Evolutionary conservation across 495 filamentous ascomycete species (phyloP), one percentile per base, ranked within the genome.

Genomic region (Chaetomium fimeti): DNA sequence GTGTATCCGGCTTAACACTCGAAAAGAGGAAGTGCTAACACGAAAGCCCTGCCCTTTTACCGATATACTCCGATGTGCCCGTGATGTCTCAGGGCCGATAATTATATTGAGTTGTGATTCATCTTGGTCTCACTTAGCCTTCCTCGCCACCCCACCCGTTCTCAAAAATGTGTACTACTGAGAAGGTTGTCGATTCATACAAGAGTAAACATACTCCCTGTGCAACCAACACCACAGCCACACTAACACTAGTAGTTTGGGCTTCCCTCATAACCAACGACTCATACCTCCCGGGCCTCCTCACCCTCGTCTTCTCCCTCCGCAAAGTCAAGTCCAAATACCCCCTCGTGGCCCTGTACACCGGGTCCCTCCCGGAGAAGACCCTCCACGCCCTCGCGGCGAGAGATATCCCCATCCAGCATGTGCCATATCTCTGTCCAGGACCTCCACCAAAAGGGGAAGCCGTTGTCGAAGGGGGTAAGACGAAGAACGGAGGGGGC

Each of bases 231-330:
- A 11, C 40, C 18, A 27, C n/a, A 43, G 6, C 48, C 51, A 57
- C 12, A n/a, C 53, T 58, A 43, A 36, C 25, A 1, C 1, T 32
- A 16, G 27, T 57, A 87, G 86, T 91, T 62, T 93, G 89, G 89
- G 88, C 88, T n/a, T 87, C 85, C 15, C 83, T 93, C 49, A 88
- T 93, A 60, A 92, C 90, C 42, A 92, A 91, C 70, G 87, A 82
- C 11, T 79, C 79, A 38, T 93, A 92, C 72, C 86, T 92, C 62
- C 78, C 84, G 13, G 90, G 90, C 40, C 84, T 92, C 25, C 78
- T 92, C 11, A 87, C 88, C 3, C 86, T 93, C 55, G 84, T 90
- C 66, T 84, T 84, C 69, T 88, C 85, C 15, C 84, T 93, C 63
- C 85, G 84, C 64, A 68, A 67, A 42, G 75, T 74, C 64, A 69